Percentiles rank a stretch among this genome's conserved stretches.
Evolutionary conservation across 345 rosid species (phyloP).

Genomic region (Geranium rotundifolium): DNA sequence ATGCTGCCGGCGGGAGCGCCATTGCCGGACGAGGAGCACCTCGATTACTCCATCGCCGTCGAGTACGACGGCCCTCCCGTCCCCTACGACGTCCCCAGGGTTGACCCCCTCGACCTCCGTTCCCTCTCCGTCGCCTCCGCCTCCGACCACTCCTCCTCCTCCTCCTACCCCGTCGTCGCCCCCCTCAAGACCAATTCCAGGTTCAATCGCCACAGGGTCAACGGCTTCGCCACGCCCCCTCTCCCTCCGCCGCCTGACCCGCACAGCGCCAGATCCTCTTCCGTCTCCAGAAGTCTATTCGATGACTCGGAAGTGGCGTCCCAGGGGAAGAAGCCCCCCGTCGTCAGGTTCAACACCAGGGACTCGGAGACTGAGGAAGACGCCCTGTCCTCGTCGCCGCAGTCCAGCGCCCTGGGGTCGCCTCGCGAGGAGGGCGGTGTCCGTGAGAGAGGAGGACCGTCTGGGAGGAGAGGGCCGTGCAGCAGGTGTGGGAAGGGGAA

Average conservation of each 20-base stretch:
- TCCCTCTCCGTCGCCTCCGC: slow-evolving; percentile 18
- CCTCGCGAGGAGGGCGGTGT: slow-evolving; percentile 6
- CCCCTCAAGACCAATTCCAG: slow-evolving; percentile 10
- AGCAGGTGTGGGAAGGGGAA: slow-evolving; percentile 37
- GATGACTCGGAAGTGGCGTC: too few relatives aligned
- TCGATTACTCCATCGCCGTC: slow-evolving; percentile 50
- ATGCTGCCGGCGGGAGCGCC: slow-evolving; percentile 38
- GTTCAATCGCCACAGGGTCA: slow-evolving; percentile 15
- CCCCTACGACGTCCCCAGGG: slow-evolving; percentile 33
- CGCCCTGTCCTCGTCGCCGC: slow-evolving; percentile 8
- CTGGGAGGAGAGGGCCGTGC: slow-evolving; percentile 28
- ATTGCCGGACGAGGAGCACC: slow-evolving; percentile 31
- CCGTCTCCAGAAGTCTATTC: not conserved
- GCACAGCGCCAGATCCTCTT: slow-evolving; percentile 4
- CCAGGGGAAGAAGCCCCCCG: too few relatives aligned
- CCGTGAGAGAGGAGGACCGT: not conserved
- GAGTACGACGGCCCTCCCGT: slow-evolving; percentile 50
- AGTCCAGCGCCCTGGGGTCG: slow-evolving; percentile 12
- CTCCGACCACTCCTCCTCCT: slow-evolving; percentile 14
- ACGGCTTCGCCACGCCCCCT: not conserved
- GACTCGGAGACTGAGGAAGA: slow-evolving; percentile 12
- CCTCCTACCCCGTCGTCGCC: too few relatives aligned
- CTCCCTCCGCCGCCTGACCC: too few relatives aligned
- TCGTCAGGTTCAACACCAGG: slow-evolving; percentile 24
- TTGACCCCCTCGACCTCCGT: slow-evolving; percentile 30